Conservation (phyloP, 768 basidiomycete genomes). For the Chalciporus piperatus region DNA sequence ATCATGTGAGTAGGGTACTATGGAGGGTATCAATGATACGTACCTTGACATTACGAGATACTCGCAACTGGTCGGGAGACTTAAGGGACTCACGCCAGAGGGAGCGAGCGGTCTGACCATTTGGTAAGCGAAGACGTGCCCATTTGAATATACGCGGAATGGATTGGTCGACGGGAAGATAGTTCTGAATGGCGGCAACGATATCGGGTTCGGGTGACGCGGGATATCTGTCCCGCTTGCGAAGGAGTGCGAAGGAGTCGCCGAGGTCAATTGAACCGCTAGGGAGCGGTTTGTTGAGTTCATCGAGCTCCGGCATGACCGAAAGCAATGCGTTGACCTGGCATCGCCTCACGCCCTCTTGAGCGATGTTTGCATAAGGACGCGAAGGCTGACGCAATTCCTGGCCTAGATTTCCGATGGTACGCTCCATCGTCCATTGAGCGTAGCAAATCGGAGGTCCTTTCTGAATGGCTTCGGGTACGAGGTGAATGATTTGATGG, state of each 20-base stretch:
- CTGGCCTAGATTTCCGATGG: slow-evolving; percentile 14
- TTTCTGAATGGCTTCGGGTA: not conserved
- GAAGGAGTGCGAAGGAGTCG: not conserved
- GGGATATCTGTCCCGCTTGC: not conserved
- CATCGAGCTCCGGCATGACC: not conserved
- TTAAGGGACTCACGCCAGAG: slow-evolving; percentile 4
- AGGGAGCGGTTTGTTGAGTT: not conserved
- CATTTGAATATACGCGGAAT: not conserved
- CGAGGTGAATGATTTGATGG: slow-evolving; percentile 29
- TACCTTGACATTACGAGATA: slow-evolving; percentile 20
- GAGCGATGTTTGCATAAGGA: not conserved
- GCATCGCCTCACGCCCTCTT: not conserved
- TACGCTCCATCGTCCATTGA: slow-evolving; percentile 32
- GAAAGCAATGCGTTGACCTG: not conserved
- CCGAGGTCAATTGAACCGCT: not conserved
- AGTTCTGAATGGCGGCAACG: not conserved
- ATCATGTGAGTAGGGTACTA: too few relatives aligned
- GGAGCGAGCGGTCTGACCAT: slow-evolving; percentile 21
- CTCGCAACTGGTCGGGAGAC: not conserved
- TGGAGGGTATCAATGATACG: too few relatives aligned
- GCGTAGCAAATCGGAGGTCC: slow-evolving; percentile 7
- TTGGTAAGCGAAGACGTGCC: slow-evolving; percentile 21
- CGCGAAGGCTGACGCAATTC: slow-evolving; percentile 9
- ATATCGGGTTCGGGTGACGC: not conserved
- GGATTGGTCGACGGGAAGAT: not conserved